Evolutionary conservation across 495 filamentous ascomycete genomes (phyloP).

Genomic region (Penicillium simplicissimum): DNA sequence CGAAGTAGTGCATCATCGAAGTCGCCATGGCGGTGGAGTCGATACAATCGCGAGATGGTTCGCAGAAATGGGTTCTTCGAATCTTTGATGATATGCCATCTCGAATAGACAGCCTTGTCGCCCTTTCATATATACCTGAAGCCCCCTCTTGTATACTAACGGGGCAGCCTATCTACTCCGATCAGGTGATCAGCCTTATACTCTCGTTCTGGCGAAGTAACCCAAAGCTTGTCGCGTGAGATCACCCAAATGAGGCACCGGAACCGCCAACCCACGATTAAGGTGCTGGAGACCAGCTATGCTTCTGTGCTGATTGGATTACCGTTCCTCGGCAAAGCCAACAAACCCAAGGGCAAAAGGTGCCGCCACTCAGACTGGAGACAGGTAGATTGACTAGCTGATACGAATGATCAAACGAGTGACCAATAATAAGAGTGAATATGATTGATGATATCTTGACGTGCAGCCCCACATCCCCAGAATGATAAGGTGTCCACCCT

Average conservation of each 20-base stretch:
- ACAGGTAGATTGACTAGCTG: not conserved
- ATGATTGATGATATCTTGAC: not conserved
- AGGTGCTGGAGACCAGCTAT: not conserved
- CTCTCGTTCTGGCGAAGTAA: not conserved
- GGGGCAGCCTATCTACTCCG: not conserved
- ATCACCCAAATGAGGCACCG: slow-evolving; percentile 1
- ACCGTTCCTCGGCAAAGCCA: not conserved
- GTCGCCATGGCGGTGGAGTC: slow-evolving; percentile 16
- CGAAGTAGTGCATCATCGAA: slow-evolving; percentile 35
- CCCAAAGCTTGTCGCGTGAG: slow-evolving; percentile 1
- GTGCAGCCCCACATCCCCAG: not conserved
- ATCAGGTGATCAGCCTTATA: slow-evolving; percentile 6
- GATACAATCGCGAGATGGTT: not conserved
- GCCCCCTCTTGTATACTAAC: not conserved
- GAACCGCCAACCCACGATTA: not conserved
- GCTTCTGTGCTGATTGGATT: not conserved
- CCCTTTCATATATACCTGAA: not conserved
- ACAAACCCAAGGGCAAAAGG: not conserved
- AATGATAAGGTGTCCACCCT: not conserved
- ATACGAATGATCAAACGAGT: not conserved
- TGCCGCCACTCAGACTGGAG: not conserved
- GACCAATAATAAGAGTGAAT: not conserved
- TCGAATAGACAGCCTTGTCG: not conserved
- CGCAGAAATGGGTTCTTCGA: not conserved
- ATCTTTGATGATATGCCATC: not conserved